Base-by-base conservation (phyloP, 345 rosid genomes). In the Salix exigua region DNA sequence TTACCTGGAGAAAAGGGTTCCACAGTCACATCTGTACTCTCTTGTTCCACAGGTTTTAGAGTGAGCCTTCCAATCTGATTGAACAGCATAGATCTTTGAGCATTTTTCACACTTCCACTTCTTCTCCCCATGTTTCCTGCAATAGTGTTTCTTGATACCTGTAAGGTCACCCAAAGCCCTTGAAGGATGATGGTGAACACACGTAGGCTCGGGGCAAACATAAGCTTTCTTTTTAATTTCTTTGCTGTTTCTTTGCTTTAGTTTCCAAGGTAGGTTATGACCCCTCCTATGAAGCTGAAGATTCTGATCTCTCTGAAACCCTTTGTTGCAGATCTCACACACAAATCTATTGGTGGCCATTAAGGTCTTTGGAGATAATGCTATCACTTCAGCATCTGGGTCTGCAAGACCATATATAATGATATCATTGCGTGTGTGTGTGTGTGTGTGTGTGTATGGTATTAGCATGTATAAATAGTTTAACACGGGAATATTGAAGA, bases 21-120 rank as follows among this genome's bases (percentile, higher is more conserved):
- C 97, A 83, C 98, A 94, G 82, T 92, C 98, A 85, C 98, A 94
- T 84, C 90, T 84, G 77, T 94, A 94, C 86, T 94, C 97, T 76
- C 89, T 89, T 37, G 98, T 92, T 79, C 97, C 98, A 80, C 98
- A 94, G 73, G 94, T 92, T 87, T 90, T 94, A 44, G 97, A 88
- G 75, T 94, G 98, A 83, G 98, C 98, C 79, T 91, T 92, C 91
- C 98, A 94, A 78, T 94, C 98, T 3, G 98, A 94, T 79, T 91
- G 97, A 85, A 94, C 98, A 40, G 98, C 98, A 73, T 94, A 94
- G 75, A 89, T 87, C 88, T 94, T 94, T 8, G 92, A 86, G 80
- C 98, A 94, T 74, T 91, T 94, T 55, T 90, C 97, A 69, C 98
- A 94, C 87, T 94, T 92, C 98, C 98, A 94, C 79, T 94, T 94